phyloP scores from a whole-genome alignment of 805 yeast species.

The Zygoascus tannicola region DNA sequence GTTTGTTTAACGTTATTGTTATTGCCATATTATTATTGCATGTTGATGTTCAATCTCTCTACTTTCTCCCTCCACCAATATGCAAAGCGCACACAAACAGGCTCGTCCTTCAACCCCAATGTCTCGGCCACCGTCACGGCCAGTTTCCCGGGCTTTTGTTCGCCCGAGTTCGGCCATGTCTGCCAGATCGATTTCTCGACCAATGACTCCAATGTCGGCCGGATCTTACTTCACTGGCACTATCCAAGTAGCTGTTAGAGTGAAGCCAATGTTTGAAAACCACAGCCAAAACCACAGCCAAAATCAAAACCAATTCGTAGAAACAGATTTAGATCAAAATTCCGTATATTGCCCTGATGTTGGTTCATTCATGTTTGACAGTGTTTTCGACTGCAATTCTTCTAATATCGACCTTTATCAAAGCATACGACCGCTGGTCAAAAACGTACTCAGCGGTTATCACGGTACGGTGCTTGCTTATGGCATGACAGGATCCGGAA shows the following conservation, averaged over 20 bases:
- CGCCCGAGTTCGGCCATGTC: constrained; percentile 7
- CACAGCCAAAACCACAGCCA: not conserved
- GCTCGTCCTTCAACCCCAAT: too few species aligned
- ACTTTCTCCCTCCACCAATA: too few species aligned
- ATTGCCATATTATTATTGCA: too few species aligned
- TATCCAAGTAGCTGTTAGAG: constrained; percentile 68
- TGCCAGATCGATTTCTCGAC: not conserved
- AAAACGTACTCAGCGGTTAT: constrained; percentile 57
- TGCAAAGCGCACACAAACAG: too few species aligned
- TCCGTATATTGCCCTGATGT: constrained; percentile 43
- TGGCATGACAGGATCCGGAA: constrained; percentile 93
- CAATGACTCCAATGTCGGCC: constrained; percentile 22
- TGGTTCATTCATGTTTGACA: constrained; percentile 66
- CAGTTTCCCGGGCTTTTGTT: constrained; percentile 20
- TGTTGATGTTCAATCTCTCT: too few species aligned
- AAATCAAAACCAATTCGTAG: constrained; percentile 4
- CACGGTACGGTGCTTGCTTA: constrained; percentile 53
- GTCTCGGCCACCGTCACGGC: too few species aligned
- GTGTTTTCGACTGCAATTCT: constrained; percentile 54
- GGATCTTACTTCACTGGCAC: constrained; percentile 47
- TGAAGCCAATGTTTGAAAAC: constrained; percentile 47
- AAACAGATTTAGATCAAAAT: constrained; percentile 32
- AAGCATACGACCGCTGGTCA: constrained; percentile 44
- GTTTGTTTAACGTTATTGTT: too few species aligned
- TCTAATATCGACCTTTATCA: constrained; percentile 53